Percentiles rank a stretch among this genome's conserved stretches.
phyloP scores from a whole-genome alignment of 2,329 filamentous ascomycete species.

The Chaetoscypha palmicola region DNA sequence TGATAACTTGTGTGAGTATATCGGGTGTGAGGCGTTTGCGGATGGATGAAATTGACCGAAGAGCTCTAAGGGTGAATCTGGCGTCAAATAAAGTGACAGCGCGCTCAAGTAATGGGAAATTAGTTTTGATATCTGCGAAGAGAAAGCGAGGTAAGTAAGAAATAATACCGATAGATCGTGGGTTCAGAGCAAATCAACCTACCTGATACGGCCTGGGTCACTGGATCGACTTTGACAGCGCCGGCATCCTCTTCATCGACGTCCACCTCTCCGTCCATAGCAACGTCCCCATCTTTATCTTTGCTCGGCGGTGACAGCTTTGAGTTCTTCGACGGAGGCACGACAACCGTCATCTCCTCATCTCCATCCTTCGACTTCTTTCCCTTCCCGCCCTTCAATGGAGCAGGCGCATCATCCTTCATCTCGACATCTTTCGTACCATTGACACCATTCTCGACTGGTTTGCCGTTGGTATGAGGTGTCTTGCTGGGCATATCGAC shows the following conservation, averaged over 20 bases:
- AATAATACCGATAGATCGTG: background rate
- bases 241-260: conserved; percentile 26
- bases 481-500: conserved; percentile 63
- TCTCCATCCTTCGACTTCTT: conserved; percentile 64
- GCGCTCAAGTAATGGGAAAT: conserved; percentile 84
- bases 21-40: conserved; percentile 84
- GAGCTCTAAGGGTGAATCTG: conserved; percentile 86
- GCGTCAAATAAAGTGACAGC: conserved; percentile 91
- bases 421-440: conserved; percentile 64
- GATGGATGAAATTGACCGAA: conserved; percentile 91
- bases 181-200: conserved; percentile 42
- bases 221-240: conserved; percentile 53
- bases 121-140: conserved; percentile 79
- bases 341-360: conserved; percentile 75
- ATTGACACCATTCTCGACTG: conserved; percentile 60
- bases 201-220: conserved; percentile 55
- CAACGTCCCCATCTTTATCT: conserved; percentile 62
- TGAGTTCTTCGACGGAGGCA: conserved; percentile 62
- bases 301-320: conserved; percentile 48
- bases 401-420: conserved; percentile 54
- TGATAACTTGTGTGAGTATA: conserved; percentile 72
- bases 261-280: conserved; percentile 53
- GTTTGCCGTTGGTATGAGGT: conserved; percentile 58
- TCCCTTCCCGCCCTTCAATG: conserved; percentile 54
- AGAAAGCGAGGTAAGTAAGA: conserved; percentile 14